Conservation (phyloP, 1,139 yeast species). For the Nadsonia commutata region DNA sequence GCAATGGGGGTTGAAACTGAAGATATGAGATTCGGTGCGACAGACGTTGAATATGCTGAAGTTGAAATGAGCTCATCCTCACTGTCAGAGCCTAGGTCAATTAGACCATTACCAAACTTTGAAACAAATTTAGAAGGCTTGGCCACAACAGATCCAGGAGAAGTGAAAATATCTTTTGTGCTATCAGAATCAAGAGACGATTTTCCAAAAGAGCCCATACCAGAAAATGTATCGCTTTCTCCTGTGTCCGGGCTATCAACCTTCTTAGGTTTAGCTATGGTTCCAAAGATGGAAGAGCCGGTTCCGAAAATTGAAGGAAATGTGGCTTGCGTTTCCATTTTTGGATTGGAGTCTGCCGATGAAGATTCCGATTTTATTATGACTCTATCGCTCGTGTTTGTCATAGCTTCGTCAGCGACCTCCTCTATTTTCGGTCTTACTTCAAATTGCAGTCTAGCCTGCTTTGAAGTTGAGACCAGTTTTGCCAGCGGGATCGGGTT, state of each 20-base stretch:
- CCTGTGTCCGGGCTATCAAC: neutral
- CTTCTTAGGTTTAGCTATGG: neutral
- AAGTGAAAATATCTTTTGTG: too few relatives aligned
- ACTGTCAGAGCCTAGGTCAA: slow-evolving; percentile 4
- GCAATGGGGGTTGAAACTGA: too few relatives aligned
- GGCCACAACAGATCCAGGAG: neutral
- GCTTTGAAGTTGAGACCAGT: slow-evolving; percentile 1
- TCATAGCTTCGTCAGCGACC: too few relatives aligned
- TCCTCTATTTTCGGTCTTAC: too few relatives aligned
- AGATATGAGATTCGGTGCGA: neutral
- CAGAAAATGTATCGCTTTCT: neutral
- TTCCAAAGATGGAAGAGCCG: neutral
- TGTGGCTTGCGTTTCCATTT: too few relatives aligned
- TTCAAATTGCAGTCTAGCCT: too few relatives aligned
- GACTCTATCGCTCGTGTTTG: too few relatives aligned
- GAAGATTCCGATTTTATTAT: too few relatives aligned
- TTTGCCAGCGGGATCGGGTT: slow-evolving; percentile 1
- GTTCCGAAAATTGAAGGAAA: neutral
- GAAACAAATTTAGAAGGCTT: neutral
- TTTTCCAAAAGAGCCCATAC: slow-evolving; percentile 3
- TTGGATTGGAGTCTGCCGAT: too few relatives aligned
- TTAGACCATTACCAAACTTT: slow-evolving; percentile 1
- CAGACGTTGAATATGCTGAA: neutral
- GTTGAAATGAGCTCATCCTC: slow-evolving; percentile 5
- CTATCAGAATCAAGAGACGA: slow-evolving; percentile 2